phyloP scores from a whole-genome alignment of 345 rosid species.

The Eutrema yunnanense region DNA sequence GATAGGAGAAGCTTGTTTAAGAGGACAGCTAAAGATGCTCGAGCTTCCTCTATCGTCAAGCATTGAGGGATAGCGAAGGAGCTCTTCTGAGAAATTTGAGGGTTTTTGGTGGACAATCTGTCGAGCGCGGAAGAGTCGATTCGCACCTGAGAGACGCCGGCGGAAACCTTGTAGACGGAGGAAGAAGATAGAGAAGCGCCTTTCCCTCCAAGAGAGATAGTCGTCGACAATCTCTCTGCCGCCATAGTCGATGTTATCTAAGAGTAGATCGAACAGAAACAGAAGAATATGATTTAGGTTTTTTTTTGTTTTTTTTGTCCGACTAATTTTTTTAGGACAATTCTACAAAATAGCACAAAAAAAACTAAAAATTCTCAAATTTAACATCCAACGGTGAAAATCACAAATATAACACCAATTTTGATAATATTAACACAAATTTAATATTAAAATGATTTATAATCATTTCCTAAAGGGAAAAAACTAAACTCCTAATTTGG shows the following conservation, averaged over 20 bases:
- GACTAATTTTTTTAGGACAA: too few relatives aligned
- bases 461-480: too few relatives aligned
- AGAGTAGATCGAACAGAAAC: too few relatives aligned
- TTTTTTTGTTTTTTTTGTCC: too few relatives aligned
- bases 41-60: conserved; percentile 32
- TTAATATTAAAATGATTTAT: too few relatives aligned
- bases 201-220: conserved; percentile 39
- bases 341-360: too few relatives aligned
- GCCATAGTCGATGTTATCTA: background rate
- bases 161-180: conserved; percentile 35
- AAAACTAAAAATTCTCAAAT: too few relatives aligned
- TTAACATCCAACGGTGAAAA: too few relatives aligned
- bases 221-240: background rate
- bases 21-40: conserved; percentile 41
- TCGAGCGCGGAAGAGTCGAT: conserved; percentile 50
- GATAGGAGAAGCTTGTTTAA: conserved; percentile 44
- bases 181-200: conserved; percentile 47
- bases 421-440: too few relatives aligned
- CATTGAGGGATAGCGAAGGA: background rate
- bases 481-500: too few relatives aligned
- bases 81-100: background rate
- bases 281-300: too few relatives aligned
- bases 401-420: too few relatives aligned
- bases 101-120: conserved; percentile 24
- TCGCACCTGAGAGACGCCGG: conserved; percentile 34